Base-by-base conservation (phyloP, 352 stramenopile species). In the Globisporangium apiculatum region DNA sequence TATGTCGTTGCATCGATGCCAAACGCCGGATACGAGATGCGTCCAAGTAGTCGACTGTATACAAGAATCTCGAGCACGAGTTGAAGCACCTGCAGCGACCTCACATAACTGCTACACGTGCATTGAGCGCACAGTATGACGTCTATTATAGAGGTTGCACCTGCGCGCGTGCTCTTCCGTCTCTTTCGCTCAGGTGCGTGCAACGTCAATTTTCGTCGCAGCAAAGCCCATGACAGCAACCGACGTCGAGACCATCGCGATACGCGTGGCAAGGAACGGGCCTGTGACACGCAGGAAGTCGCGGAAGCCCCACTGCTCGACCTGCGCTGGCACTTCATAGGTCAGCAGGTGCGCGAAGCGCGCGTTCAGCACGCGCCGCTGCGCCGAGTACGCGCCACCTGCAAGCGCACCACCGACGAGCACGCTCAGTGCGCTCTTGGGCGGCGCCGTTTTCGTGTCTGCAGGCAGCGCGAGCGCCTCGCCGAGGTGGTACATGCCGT, bases 401-500 rank as follows among this genome's bases (percentile, higher is more conserved):
- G 78, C 80, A 0, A 61, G 58, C 35, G 73, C 48, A 4, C 55
- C 62, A 14, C 81, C 76, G 5, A 49, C 61, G 5, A 70, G 53
- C 51, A 79, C 64, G 31, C 68, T 69, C 11, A 80, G 62, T 9
- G 68, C 68, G 24, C 61, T 80, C 51, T 79, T 84, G 43, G 67
- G 43, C 10, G 78, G 81, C n/a, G 67, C 60, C 14, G 78, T 51
- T 3, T 53, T 64, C 14, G 50, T 48, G 17, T 48, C 58, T 1
- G 72, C 35, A 0, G 73, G 76, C 42, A 87, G 62, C 6, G 75
- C 81, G 36, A 87, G 53, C 36, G 56, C 46, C 47, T 72, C 73
- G n/a, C 81, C 81, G 18, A 62, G 43, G 51, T 87, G 76, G 66
- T 86, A 91, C 79, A 88, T 89, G 47, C 68, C 61, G 63, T 91